These are phyloP conservation scores for Podospora tetraspora DNA, from an alignment of 495 filamentous ascomycete genomes.

Conservation along the genomic window DNA sequence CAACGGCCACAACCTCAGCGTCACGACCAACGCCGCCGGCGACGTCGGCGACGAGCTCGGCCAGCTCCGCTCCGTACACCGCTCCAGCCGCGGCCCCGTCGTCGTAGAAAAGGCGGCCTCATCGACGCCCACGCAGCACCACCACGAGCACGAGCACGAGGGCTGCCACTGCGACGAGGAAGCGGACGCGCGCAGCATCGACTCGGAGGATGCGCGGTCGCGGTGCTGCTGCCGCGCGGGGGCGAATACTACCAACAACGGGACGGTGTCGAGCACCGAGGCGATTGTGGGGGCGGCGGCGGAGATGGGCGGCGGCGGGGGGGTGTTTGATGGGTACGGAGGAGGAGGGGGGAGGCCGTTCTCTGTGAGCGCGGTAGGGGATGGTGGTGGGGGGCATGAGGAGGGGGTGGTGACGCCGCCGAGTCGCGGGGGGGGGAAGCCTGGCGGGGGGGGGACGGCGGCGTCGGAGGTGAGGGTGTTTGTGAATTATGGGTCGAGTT, in stretches of 20 bases:
- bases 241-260: neutral
- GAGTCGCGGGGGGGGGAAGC: neutral
- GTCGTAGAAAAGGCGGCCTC: neutral
- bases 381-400: neutral
- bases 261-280: slow-evolving; percentile 18
- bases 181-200: neutral
- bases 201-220: neutral
- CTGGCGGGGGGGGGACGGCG: neutral
- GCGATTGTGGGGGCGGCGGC: slow-evolving; percentile 20
- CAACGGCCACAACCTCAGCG: neutral
- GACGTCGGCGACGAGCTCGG: slow-evolving; percentile 17
- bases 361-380: neutral
- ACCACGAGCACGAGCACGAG: slow-evolving; percentile 6
- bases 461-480: slow-evolving; percentile 21
- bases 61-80: neutral
- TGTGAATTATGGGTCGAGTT: slow-evolving; percentile 21
- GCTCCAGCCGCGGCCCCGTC: neutral
- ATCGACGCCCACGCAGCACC: neutral
- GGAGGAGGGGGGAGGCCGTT: neutral
- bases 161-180: slow-evolving; percentile 9
- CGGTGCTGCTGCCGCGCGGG: neutral
- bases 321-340: neutral
- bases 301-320: slow-evolving; percentile 19
- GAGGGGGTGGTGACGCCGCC: neutral
- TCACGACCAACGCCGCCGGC: neutral